Base-by-base conservation (phyloP, 2,329 filamentous ascomycete genomes). In the Fusarium sp. region DNA sequence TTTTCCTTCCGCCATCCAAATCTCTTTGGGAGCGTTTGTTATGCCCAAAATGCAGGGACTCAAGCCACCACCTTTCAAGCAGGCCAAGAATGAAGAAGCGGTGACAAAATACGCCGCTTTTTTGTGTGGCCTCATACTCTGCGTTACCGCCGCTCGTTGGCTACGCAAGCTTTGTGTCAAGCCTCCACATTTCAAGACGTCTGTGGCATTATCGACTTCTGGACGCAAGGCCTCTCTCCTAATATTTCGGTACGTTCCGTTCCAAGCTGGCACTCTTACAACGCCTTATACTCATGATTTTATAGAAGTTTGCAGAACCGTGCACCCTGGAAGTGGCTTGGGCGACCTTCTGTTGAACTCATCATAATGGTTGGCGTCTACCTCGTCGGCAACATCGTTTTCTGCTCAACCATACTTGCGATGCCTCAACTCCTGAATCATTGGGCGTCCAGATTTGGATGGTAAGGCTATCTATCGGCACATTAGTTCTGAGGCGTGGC, bases 361-460 rank as follows among this genome's bases (percentile, higher is more conserved):
- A 7, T 2, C 3, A 6, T 28, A 7, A 15, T 61, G 27, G 6
- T 57, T 7, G 1, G 40, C 18, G 2, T 61, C 34, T 61, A 61
- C 27, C 16, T 61, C 18, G 2, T 36, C 1, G 28, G 40, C 11
- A 61, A 61, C 0, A 1, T 50, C 13, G 16, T 23, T 30, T 50
- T 61, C 12, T 61, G 30, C 43, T 57, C 52, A 23, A 61, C 11
- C 7, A 37, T 56, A 8, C 43, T 61, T 23, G 58, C 52, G 12
- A 30, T 13, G 5, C 31, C 57, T 1, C 23, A 56, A 0, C 50
- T 47, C 0, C 12, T 57, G 11, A 61, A 61, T 15, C 58, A 56
- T 0, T 61, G 51, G 51, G 71, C 72, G 0, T 72, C 73, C 16
- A 58, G 73, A 16, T 69, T 73, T 10, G 73, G 73, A 37, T 76